A percentile compares a stretch with the other conserved stretches of the same genome.
These are phyloP conservation scores for Citrus unshiu DNA, from an alignment of 345 rosid species.

Conservation along the genomic window DNA sequence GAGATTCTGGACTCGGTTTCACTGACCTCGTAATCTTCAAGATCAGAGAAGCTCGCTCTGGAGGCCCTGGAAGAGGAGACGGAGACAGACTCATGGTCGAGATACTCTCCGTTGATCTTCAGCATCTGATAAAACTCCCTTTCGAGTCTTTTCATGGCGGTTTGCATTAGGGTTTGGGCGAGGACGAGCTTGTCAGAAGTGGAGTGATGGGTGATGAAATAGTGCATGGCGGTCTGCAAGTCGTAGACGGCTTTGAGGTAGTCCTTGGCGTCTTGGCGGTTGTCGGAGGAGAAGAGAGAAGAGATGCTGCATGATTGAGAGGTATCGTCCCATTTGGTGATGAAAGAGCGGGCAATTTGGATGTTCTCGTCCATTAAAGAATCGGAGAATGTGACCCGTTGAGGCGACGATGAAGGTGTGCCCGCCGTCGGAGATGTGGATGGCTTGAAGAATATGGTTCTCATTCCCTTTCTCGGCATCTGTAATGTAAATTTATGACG, in stretches of 20 bases:
- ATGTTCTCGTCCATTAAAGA: slow-evolving; percentile 51
- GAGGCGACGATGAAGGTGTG: slow-evolving; percentile 33
- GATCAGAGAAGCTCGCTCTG: slow-evolving; percentile 20
- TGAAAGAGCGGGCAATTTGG: slow-evolving; percentile 35
- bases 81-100: slow-evolving; percentile 51
- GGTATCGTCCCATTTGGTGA: slow-evolving; percentile 36
- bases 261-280: slow-evolving; percentile 49
- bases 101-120: slow-evolving; percentile 39
- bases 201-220: slow-evolving; percentile 30
- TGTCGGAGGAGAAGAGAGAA: slow-evolving; percentile 39
- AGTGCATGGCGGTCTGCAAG: slow-evolving; percentile 63
- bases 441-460: slow-evolving; percentile 22
- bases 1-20: slow-evolving; percentile 17
- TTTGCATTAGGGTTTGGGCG: slow-evolving; percentile 53
- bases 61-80: slow-evolving; percentile 24
- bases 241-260: slow-evolving; percentile 40
- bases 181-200: slow-evolving; percentile 42
- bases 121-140: slow-evolving; percentile 66
- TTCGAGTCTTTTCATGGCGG: slow-evolving; percentile 66
- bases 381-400: slow-evolving; percentile 45
- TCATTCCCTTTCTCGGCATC: slow-evolving; percentile 16
- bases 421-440: slow-evolving; percentile 22
- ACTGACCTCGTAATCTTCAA: slow-evolving; percentile 14
- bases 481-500: too few relatives aligned
- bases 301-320: slow-evolving; percentile 15